Base-by-base conservation (phyloP, 1,284 basidiomycete genomes). In the Heterobasidion annosum region DNA sequence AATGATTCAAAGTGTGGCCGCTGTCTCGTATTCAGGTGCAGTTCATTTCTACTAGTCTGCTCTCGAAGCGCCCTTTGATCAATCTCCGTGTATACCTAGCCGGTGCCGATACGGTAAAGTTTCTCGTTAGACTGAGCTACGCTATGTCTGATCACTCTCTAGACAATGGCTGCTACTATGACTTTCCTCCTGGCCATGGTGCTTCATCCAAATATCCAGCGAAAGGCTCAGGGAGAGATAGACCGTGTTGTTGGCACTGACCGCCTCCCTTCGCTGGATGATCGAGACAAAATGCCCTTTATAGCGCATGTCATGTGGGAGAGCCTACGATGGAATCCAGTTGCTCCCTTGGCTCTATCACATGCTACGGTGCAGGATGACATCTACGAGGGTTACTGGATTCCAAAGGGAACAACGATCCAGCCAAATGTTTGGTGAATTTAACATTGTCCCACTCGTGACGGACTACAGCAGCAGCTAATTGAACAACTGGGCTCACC, bases 21-120 rank as follows among this genome's bases (percentile, higher is more conserved):
- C 48, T n/a, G 51, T 43, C 34, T 19, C 50, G 42, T 9, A 18
- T 33, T 33, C 19, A n/a, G 59, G 62, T 64, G 2, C 57, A 58
- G 12, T 56, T 58, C 1, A 34, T 65, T 19, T 56, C 60, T 47
- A 16, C 12, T 9, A 49, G 25, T 46, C 50, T 43, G 8, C 18
- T 9, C 33, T 32, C 9, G 16, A 32, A 12, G 18, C 16, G 18
- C 10, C 45, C 45, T n/a, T 10, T 6, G 44, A n/a, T 18, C 2
- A 25, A 32, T 12, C 10, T 32, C 19, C 37, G 4, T 40, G 19
- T 48, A 25, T 53, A 42, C 52, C 6, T 51, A 63, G 64, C 58
- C 32, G 64, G 58, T n/a, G 58, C 60, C 12, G 66, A 64, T 32
- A 64, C 62, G 12, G 37, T 40, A n/a, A 40, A 15, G 60, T 62